Conservation (phyloP, 345 rosid species). For the Salix caprea region DNA sequence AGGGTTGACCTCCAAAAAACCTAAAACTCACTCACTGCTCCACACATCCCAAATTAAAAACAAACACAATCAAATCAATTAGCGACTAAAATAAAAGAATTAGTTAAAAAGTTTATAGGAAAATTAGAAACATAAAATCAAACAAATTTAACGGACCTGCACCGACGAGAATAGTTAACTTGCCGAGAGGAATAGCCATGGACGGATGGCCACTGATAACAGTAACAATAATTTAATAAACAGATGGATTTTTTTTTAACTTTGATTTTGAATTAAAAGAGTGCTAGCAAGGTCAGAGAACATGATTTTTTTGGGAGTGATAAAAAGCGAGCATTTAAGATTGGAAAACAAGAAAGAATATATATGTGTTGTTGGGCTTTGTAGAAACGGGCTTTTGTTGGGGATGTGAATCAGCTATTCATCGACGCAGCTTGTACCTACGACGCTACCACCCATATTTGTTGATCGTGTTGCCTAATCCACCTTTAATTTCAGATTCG, state of each 20-base stretch:
- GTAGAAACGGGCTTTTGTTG: background rate
- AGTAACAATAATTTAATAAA: background rate
- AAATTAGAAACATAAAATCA: background rate
- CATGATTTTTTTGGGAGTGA: too few relatives aligned
- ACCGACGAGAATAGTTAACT: conserved; percentile 52
- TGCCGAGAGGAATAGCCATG: conserved; percentile 60
- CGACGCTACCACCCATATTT: background rate
- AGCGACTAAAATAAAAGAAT: background rate
- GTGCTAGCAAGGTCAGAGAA: too few relatives aligned
- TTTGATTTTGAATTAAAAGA: background rate
- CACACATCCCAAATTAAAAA: background rate
- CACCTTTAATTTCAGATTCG: background rate
- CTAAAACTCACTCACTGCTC: background rate
- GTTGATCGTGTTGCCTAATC: background rate
- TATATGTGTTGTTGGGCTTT: background rate
- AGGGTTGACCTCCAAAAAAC: background rate
- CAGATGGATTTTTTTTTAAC: background rate
- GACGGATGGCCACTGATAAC: background rate
- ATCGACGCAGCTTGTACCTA: background rate
- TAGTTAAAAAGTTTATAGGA: background rate
- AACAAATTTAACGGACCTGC: conserved; percentile 38
- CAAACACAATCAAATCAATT: background rate
- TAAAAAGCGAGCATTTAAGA: too few relatives aligned
- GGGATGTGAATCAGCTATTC: background rate
- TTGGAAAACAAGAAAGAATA: background rate